These are phyloP conservation scores for Teratosphaeria nubilosa DNA, from an alignment of 2,329 filamentous ascomycete genomes.

Conservation along the genomic window DNA sequence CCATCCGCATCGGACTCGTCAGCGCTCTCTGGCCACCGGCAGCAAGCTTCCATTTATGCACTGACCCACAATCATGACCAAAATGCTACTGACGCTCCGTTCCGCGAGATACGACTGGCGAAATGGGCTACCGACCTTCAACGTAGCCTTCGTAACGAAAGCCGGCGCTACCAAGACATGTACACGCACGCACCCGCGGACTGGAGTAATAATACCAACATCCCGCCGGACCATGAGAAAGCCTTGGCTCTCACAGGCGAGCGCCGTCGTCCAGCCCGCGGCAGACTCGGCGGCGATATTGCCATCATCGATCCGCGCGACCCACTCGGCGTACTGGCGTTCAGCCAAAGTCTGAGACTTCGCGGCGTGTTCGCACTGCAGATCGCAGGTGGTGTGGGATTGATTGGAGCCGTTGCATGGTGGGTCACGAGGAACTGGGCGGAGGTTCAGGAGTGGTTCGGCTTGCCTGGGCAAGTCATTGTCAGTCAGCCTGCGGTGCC, in stretches of 20 bases:
- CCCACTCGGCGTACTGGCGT: slow-evolving; percentile 65
- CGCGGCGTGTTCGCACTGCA: slow-evolving; percentile 61
- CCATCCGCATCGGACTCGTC: slow-evolving; percentile 18
- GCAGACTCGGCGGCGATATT: slow-evolving; percentile 26
- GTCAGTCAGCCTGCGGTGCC: slow-evolving; percentile 7
- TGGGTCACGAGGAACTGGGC: slow-evolving; percentile 27
- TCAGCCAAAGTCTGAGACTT: slow-evolving; percentile 48
- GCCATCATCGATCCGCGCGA: slow-evolving; percentile 50
- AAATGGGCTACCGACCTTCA: slow-evolving; percentile 79
- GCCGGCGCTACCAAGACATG: slow-evolving; percentile 58
- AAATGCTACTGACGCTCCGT: slow-evolving; percentile 42
- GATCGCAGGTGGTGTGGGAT: slow-evolving; percentile 61
- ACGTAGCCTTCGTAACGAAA: slow-evolving; percentile 62
- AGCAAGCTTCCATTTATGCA: slow-evolving; percentile 33
- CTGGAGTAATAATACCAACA: slow-evolving; percentile 38
- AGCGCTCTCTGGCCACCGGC: slow-evolving; percentile 10
- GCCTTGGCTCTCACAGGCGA: slow-evolving; percentile 8
- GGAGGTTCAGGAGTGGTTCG: slow-evolving; percentile 20
- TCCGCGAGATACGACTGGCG: slow-evolving; percentile 61
- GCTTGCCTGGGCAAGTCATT: slow-evolving; percentile 1
- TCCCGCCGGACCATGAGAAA: slow-evolving; percentile 28
- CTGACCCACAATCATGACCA: slow-evolving; percentile 41
- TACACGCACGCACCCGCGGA: slow-evolving; percentile 38
- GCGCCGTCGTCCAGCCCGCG: slow-evolving; percentile 18
- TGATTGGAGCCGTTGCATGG: slow-evolving; percentile 56